A percentile compares a stretch with the other conserved stretches of the same genome.
Evolutionary conservation across 1,139 yeast species (phyloP).

Genomic region (Sugiyamaella novakii): DNA sequence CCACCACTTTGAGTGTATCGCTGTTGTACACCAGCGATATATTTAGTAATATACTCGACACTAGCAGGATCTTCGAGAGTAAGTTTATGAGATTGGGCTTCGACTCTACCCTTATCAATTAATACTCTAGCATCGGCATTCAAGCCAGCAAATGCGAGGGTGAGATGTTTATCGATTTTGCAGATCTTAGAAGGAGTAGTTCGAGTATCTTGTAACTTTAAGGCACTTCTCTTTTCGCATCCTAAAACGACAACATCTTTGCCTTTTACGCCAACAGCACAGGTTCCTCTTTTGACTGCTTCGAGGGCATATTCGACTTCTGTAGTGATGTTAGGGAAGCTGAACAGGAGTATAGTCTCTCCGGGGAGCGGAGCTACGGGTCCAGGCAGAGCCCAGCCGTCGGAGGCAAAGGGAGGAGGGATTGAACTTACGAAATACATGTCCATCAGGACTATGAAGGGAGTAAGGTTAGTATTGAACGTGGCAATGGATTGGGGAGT

Average conservation of each 20-base stretch:
- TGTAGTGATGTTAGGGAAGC: conserved; percentile 28
- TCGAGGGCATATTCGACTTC: conserved; percentile 97
- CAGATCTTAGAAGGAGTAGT: conserved; percentile 94
- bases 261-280: conserved; percentile 97
- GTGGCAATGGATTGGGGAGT: no score
- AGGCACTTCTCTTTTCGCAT: conserved; percentile 93
- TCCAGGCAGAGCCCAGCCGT: not conserved
- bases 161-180: conserved; percentile 85
- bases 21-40: conserved; percentile 97
- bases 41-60: conserved; percentile 87
- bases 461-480: no score
- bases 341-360: not conserved
- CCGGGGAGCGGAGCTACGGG: conserved; percentile 1
- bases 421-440: conserved; percentile 80
- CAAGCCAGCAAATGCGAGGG: conserved; percentile 94
- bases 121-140: conserved; percentile 97
- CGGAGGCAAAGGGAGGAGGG: not conserved
- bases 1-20: conserved; percentile 98
- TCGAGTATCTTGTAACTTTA: conserved; percentile 94
- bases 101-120: conserved; percentile 93
- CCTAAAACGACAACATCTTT: conserved; percentile 86
- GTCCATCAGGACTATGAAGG: conserved; percentile 95
- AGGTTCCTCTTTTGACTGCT: conserved; percentile 97
- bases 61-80: conserved; percentile 93
- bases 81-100: conserved; percentile 94